Base-by-base conservation (phyloP, 179 eudicot species). In the Beta macrorhiza region DNA sequence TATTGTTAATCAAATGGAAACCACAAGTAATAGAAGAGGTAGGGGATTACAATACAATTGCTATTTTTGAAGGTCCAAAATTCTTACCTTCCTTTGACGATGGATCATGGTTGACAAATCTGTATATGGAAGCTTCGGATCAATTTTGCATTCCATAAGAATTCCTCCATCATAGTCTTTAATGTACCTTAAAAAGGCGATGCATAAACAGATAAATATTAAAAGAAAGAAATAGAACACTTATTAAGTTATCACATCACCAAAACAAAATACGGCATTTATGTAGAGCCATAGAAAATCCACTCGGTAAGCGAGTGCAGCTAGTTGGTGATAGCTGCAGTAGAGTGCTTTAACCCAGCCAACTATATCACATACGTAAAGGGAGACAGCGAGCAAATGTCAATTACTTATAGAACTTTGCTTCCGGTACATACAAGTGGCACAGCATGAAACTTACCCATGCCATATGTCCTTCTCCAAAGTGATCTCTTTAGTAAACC, bases 141-240 rank as follows among this genome's bases (percentile, higher is more conserved):
- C 98, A 71, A 96, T 96, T 84, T 88, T 93, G 87, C 99, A 96
- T 85, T 96, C 94, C 99, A 96, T 94, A 75, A 96, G 96, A 82
- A 91, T 92, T 74, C 98, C 99, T 82, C 99, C 99, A 83, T 96
- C 99, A 79, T 96, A 96, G 84, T 96, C 99, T 88, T 96, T 96
- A 59, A 96, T 96, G 78, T 91, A 96, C 82, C 99, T 96, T 86
- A 67, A 83, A 11, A 6, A 65, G 42, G 42, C 13, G 37, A 82
- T 14, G 56, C 22, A 79, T 42, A 25, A 78, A 49, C 74, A 14
- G 47, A 67, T 10, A 29, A 64, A 53, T 75, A 14, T n/a, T 25
- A 15, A 51, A 65, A 29, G 32, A 29, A 37, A 25, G 51, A 32
- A 37, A 65, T 22, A 1, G 13, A 72, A 52, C 29, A 22, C 13